Evolutionary conservation across 116 monocot genomes (phyloP).

Genomic region (Dioscorea cayenensis): DNA sequence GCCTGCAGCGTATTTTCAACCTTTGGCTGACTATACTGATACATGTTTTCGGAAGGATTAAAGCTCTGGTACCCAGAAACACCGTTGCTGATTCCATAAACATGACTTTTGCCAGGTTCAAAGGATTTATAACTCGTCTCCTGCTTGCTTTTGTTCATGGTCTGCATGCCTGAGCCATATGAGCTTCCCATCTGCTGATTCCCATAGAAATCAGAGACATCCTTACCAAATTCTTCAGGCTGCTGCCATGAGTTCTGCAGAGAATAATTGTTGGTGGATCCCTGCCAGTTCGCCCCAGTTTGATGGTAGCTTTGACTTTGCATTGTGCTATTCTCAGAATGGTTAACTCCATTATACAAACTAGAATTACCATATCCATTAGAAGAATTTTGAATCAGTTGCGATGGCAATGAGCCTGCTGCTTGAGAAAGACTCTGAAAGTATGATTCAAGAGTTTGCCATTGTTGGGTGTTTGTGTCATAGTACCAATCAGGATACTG

Average conservation of each 20-base stretch:
- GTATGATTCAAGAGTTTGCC: constrained; percentile 77
- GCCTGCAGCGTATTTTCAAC: constrained; percentile 24
- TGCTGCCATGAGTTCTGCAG: constrained; percentile 32
- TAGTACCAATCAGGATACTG: constrained; percentile 95
- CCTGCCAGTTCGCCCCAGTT: constrained; percentile 15
- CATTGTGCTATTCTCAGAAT: constrained; percentile 13
- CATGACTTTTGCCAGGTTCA: constrained; percentile 16
- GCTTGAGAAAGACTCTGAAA: constrained; percentile 21
- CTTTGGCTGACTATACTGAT: constrained; percentile 34
- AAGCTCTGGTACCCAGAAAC: constrained; percentile 32
- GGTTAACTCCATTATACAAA: constrained; percentile 8
- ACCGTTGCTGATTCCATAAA: constrained; percentile 18
- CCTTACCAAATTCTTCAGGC: constrained; percentile 1
- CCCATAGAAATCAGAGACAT: constrained; percentile 7
- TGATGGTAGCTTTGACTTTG: constrained; percentile 11
- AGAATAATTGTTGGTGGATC: constrained; percentile 11
- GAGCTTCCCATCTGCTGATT: constrained; percentile 21
- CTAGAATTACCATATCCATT: constrained; percentile 9
- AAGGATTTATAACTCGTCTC: constrained; percentile 19
- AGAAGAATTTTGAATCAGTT: constrained; percentile 19
- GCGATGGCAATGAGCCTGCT: constrained; percentile 19
- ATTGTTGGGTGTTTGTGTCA: constrained; percentile 73
- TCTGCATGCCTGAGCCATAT: constrained; percentile 14
- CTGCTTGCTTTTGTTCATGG: constrained; percentile 6
- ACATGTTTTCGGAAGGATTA: constrained; percentile 25